Evolutionary conservation across 108 stramenopile genomes (phyloP), one percentile per base, ranked within the genome.

Genomic region (Seminavis robusta): DNA sequence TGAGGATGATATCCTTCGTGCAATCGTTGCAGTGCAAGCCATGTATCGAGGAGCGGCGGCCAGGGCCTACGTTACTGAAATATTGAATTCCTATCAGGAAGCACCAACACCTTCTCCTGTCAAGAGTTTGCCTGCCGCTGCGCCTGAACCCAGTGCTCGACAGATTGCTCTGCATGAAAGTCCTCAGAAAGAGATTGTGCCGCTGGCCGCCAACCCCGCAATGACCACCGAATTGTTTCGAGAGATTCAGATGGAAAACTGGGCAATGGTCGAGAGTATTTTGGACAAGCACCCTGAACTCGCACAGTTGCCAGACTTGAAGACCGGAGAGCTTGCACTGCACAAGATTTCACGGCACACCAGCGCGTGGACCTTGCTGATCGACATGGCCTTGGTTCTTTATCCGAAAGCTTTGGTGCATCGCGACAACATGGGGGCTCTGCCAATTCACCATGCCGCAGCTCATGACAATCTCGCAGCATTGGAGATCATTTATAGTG

Each of bases 371-470:
- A 83, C 88, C 9, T 63, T 90, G 33, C 52, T 93, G 11, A 84
- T 93, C 27, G 92, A 93, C 34, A 88, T 90, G 86, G 76, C 88
- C n/a, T 65, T 93, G 23, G 86, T 89, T 6, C 63, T 93, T 9
- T 88, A 86, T 47, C 92, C 92, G 2, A 93, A 90, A 64, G 92
- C 88, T 38, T 60, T 93, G 32, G 79, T 87, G 33, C 92, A 93
- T 59, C 79, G 84, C 21, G 92, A 93, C 50, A 74, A 71, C 42
- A 77, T 87, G 68, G 92, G 92, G 24, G 79, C 84, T n/a, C 53
- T 93, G 29, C 92, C 92, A 23, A 93, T 93, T 33, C 92, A 93
- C 47, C 92, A 93, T 56, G 92, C 92, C 1, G 54, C 92, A 27
- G 75, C 78, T 0, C 81, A 89, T 46, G 86, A 89, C 46, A 90